phyloP scores from a whole-genome alignment of 495 filamentous ascomycete species.

The Rhizodiscina lignyota region DNA sequence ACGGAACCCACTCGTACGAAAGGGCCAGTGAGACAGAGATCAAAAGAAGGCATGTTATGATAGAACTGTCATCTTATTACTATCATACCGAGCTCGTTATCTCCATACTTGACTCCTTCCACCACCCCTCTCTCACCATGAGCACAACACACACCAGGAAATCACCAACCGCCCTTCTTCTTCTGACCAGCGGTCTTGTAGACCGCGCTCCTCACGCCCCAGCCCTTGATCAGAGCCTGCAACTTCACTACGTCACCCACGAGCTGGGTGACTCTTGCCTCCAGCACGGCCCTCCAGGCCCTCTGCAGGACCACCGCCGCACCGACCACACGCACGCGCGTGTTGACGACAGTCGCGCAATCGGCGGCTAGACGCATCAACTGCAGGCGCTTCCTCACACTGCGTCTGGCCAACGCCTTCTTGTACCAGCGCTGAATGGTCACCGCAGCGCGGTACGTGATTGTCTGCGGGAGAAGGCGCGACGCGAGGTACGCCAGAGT shows the following conservation, averaged over 20 bases:
- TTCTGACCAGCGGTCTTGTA: too few relatives aligned
- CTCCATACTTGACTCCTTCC: too few relatives aligned
- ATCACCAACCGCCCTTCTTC: too few relatives aligned
- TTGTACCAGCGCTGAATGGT: constrained; percentile 32
- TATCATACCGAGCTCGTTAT: too few relatives aligned
- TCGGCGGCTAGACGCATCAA: constrained; percentile 16
- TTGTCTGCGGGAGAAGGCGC: constrained; percentile 36
- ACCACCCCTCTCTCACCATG: too few relatives aligned
- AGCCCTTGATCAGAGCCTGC: constrained; percentile 23
- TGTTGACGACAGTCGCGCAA: constrained; percentile 19
- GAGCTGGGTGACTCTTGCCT: constrained; percentile 11
- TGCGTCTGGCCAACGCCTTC: constrained; percentile 3
- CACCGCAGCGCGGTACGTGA: constrained; percentile 31
- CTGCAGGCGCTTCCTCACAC: constrained; percentile 7
- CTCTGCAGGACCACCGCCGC: constrained; percentile 23
- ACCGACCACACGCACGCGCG: constrained; percentile 11
- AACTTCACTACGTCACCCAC: constrained; percentile 16
- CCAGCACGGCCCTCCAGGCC: constrained; percentile 21
- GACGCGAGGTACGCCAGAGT: constrained; percentile 46
- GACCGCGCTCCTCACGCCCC: constrained; percentile 12
- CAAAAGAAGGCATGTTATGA: too few relatives aligned
- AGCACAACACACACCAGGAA: too few relatives aligned
- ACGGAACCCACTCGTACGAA: too few relatives aligned
- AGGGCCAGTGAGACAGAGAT: too few relatives aligned
- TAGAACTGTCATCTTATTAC: too few relatives aligned